phyloP scores from a whole-genome alignment of 192 early-diverging fungal genomes.

The Irineochytrium annulatum region DNA sequence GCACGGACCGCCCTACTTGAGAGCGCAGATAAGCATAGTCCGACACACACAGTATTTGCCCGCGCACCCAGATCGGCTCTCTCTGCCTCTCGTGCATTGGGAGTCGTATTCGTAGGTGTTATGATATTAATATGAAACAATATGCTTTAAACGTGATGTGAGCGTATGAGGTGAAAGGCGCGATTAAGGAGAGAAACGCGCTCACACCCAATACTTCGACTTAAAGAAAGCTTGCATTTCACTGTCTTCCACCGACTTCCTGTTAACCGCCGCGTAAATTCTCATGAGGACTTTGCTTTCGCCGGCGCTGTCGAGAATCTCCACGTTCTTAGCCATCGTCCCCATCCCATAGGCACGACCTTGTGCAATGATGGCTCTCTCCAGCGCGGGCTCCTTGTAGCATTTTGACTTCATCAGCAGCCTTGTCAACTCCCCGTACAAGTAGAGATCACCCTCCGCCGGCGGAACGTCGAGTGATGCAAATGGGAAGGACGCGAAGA shows the following conservation, averaged over 20 bases:
- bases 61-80: no score
- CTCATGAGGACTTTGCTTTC: slow-evolving; percentile 43
- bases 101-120: no score
- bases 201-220: slow-evolving; percentile 42
- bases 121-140: no score
- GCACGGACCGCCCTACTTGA: no score
- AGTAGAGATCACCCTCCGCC: slow-evolving; percentile 40
- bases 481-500: slow-evolving; percentile 41
- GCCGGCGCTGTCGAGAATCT: slow-evolving; percentile 38
- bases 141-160: no score
- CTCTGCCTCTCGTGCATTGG: no score
- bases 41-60: no score
- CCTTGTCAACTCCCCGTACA: slow-evolving; percentile 37
- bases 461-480: neutral
- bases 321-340: slow-evolving; percentile 36
- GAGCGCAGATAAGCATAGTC: no score
- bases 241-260: slow-evolving; percentile 37
- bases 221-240: slow-evolving; percentile 54
- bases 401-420: slow-evolving; percentile 46
- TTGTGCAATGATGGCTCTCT: slow-evolving; percentile 36
- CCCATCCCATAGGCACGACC: slow-evolving; percentile 37
- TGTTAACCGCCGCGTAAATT: slow-evolving; percentile 44
- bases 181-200: no score
- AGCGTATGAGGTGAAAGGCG: no score
- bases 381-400: slow-evolving; percentile 30